Evolutionary conservation across 345 rosid species (phyloP), one percentile per base, ranked within the genome.

Genomic region (Hypericum androsaemum): DNA sequence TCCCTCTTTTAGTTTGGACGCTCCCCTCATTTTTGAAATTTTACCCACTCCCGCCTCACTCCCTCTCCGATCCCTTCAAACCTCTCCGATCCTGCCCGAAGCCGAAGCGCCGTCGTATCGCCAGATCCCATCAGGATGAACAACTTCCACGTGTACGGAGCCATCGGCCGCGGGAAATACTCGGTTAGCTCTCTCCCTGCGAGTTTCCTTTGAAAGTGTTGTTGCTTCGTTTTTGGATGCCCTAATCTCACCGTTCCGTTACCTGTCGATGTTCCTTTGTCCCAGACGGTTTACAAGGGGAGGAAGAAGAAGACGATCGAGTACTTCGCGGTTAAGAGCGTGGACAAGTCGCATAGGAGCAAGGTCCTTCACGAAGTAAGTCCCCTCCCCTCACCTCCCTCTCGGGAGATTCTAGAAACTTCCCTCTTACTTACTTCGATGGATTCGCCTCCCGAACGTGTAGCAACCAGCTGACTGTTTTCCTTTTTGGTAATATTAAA

Each of bases 261-360:
- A 22, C n/a, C n/a, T n/a, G n/a, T n/a, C n/a, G n/a, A 22, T 22
- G 32, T 22, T 22, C 2, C 32, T 22, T 22, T 4, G 32, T 22
- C 4, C 2, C 32, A 92, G 98, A 78, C 82, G 47, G 98, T 92
- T 50, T 88, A 92, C 60, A 88, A 88, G 68, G 98, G 98, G 51
- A 78, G 98, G 74, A 88, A 82, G 95, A 92, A 87, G 95, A 85
- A 83, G 79, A 76, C 94, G 49, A 92, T 92, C 59, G 96, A 88
- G 80, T 88, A 92, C 67, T 92, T 81, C 41, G 96, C 98, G 0
- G 74, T 87, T 49, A 92, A 92, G 84, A 88, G 98, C 59, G 94
- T 88, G 0, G 96, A 88, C 3, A 92, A 92, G 65, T 88, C 98
- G 36, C 94, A 83, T 59, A 79, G 79, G 80, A 80, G 54, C 77